Evolutionary conservation across 1,139 yeast genomes (phyloP).

Genomic region (Nakaseomyces delphensis): DNA sequence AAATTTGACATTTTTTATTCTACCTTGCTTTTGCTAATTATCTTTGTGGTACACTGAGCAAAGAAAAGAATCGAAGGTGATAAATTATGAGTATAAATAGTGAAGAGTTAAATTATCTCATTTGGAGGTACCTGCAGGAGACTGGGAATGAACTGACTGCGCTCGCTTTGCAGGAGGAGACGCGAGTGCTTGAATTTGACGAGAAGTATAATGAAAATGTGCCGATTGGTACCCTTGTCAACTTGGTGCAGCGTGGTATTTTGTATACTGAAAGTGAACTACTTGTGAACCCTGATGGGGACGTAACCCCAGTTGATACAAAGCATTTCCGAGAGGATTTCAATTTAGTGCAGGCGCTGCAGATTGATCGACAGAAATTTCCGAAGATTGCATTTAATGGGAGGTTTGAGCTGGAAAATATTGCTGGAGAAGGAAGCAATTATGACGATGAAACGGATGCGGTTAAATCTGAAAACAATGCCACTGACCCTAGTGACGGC

Average conservation of each 20-base stretch:
- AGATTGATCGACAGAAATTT: conserved; percentile 28
- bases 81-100: conserved; percentile 66
- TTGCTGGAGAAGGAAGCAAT: conserved; percentile 11
- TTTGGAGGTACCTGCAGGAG: conserved; percentile 92
- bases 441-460: conserved; percentile 8
- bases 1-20: too few relatives aligned
- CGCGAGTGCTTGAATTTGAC: conserved; percentile 56
- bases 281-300: conserved; percentile 34
- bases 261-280: conserved; percentile 54
- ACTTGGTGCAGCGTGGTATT: conserved; percentile 77
- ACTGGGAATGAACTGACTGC: conserved; percentile 74
- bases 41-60: background rate
- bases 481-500: background rate
- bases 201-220: conserved; percentile 40
- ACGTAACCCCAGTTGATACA: conserved; percentile 21
- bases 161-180: conserved; percentile 70
- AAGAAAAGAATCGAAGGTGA: background rate
- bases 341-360: conserved; percentile 36
- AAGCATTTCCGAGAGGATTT: conserved; percentile 28
- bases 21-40: too few relatives aligned
- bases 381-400: conserved; percentile 30
- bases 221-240: conserved; percentile 69
- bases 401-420: conserved; percentile 27
- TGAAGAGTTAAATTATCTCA: conserved; percentile 76
- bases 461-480: background rate